Percentiles rank a stretch among this genome's conserved stretches.
phyloP scores from a whole-genome alignment of 169 alveolate genomes.

The Babesia bigemina region DNA sequence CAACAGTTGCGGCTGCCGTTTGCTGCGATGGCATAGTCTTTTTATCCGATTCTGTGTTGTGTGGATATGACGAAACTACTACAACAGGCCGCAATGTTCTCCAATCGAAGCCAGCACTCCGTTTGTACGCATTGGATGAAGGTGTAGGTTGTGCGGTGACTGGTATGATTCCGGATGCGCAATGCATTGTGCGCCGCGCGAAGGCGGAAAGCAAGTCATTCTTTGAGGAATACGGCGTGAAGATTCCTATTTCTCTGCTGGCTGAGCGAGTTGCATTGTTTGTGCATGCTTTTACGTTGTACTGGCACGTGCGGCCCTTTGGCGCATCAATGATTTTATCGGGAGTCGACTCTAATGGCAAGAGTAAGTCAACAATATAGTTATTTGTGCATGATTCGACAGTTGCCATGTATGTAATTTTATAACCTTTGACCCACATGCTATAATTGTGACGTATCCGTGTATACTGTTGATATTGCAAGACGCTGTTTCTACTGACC shows the following conservation, averaged over 20 bases:
- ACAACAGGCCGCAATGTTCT: slow-evolving; percentile 55
- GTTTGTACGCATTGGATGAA: slow-evolving; percentile 85
- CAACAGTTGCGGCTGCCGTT: slow-evolving; percentile 88
- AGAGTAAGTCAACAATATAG: slow-evolving; percentile 32
- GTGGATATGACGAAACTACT: slow-evolving; percentile 41
- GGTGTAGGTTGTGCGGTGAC: slow-evolving; percentile 85
- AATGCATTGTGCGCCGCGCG: slow-evolving; percentile 87
- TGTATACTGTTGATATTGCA: neutral
- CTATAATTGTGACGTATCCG: neutral
- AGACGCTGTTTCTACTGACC: no score
- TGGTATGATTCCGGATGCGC: slow-evolving; percentile 93
- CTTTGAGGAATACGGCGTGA: slow-evolving; percentile 84
- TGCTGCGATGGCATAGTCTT: slow-evolving; percentile 92
- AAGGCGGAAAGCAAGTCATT: slow-evolving; percentile 87
- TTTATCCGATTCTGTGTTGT: slow-evolving; percentile 75
- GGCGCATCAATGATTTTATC: slow-evolving; percentile 90
- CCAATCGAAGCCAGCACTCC: slow-evolving; percentile 75
- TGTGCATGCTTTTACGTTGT: slow-evolving; percentile 89
- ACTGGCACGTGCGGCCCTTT: slow-evolving; percentile 91
- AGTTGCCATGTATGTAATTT: no score
- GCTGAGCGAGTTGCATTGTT: slow-evolving; percentile 91
- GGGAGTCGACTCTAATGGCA: slow-evolving; percentile 81
- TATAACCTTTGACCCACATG: neutral
- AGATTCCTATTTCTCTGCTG: slow-evolving; percentile 87
- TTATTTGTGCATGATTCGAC: neutral